A percentile compares a stretch with the other conserved stretches of the same genome.
Conservation (phyloP, 148 eudicot species). For the Bassia scoparia region DNA sequence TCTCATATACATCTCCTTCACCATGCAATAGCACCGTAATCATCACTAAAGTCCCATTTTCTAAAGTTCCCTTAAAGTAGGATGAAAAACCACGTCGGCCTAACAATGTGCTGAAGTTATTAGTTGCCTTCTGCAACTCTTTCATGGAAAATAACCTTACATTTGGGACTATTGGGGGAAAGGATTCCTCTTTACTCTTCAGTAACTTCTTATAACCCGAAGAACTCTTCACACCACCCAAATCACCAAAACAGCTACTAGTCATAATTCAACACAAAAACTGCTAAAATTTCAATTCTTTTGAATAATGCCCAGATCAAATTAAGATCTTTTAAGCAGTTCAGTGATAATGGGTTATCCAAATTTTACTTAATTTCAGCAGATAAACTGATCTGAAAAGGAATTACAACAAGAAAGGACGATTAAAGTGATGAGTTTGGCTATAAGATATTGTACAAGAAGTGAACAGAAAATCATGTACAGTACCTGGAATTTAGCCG, state of each 20-base stretch:
- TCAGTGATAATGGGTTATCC: too few species aligned
- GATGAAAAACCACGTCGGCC: not conserved
- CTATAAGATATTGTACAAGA: too few species aligned
- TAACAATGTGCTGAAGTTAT: not conserved
- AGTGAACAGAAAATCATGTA: too few species aligned
- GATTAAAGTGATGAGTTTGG: too few species aligned
- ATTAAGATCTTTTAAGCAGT: too few species aligned
- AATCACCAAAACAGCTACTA: constrained; percentile 12
- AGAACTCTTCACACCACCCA: constrained; percentile 5
- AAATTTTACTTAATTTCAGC: too few species aligned
- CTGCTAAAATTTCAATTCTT: not conserved
- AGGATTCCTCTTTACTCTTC: not conserved
- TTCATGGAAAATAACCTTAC: constrained; percentile 2
- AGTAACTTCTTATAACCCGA: constrained; percentile 25
- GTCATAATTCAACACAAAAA: not conserved
- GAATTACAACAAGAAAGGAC: too few species aligned
- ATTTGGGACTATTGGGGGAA: not conserved
- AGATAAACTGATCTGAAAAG: too few species aligned
- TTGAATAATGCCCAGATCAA: not conserved
- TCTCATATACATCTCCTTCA: not conserved
- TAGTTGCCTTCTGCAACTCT: constrained; percentile 13
- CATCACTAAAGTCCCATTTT: constrained; percentile 10
- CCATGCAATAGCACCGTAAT: not conserved
- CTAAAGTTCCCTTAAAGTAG: constrained; percentile 6
- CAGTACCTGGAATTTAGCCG: too few species aligned